These are phyloP conservation scores for Ilyonectria sp. DNA, from an alignment of 2,329 filamentous ascomycete species.

Conservation along the genomic window DNA sequence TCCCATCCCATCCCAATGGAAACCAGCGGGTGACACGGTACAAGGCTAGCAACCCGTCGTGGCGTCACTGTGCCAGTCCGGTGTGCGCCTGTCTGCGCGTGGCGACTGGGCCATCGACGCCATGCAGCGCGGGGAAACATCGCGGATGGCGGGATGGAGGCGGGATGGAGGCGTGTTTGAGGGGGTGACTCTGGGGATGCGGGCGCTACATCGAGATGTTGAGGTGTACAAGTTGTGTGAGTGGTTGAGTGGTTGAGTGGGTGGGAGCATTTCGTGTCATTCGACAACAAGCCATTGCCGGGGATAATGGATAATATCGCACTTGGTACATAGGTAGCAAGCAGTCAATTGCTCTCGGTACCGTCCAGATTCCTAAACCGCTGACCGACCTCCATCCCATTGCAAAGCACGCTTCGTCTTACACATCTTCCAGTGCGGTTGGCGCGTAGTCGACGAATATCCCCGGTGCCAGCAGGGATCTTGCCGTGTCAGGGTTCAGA, in stretches of 20 bases:
- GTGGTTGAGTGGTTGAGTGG: not conserved
- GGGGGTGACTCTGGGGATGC: slow-evolving; percentile 20
- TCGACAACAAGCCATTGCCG: too few relatives aligned
- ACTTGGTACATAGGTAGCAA: too few relatives aligned
- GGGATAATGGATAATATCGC: too few relatives aligned
- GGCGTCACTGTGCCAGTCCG: not conserved
- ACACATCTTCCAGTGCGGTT: not conserved
- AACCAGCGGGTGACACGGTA: slow-evolving; percentile 14
- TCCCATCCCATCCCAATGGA: slow-evolving; percentile 1
- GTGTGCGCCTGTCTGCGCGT: not conserved
- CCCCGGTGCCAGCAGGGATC: not conserved
- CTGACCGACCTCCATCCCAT: too few relatives aligned
- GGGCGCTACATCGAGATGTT: not conserved
- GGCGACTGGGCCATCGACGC: slow-evolving; percentile 30
- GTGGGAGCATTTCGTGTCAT: too few relatives aligned
- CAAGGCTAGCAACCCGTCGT: slow-evolving; percentile 1
- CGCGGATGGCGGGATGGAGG: slow-evolving; percentile 5
- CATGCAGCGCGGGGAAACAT: slow-evolving; percentile 39
- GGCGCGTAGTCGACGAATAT: not conserved
- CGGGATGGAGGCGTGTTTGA: slow-evolving; percentile 11
- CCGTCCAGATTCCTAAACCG: too few relatives aligned
- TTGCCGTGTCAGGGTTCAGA: not conserved
- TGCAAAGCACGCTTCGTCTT: not conserved
- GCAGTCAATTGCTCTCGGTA: too few relatives aligned
- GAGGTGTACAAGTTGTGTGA: not conserved